Conservation (phyloP, 2,329 filamentous ascomycete genomes). For the Talaromyces amestolkiae region DNA sequence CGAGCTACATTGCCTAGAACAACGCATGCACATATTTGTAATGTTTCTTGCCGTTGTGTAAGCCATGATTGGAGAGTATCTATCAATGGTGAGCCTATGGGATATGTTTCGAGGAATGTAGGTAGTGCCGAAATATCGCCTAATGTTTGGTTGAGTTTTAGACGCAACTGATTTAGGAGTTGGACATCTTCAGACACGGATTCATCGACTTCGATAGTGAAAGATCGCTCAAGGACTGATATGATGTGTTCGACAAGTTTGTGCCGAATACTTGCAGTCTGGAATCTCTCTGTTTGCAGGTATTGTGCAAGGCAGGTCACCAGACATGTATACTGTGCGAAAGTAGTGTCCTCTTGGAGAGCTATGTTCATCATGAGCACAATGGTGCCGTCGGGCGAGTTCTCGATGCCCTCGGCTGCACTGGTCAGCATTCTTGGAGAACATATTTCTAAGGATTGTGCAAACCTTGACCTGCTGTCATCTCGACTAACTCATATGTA, state of each 20-base stretch:
- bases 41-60: slow-evolving; percentile 38
- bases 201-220: slow-evolving; percentile 27
- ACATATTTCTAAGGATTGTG: background rate
- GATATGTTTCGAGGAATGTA: slow-evolving; percentile 39
- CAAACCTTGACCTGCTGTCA: slow-evolving; percentile 41
- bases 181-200: slow-evolving; percentile 36
- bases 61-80: slow-evolving; percentile 43
- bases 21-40: slow-evolving; percentile 47
- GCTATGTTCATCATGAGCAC: slow-evolving; percentile 35
- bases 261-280: slow-evolving; percentile 35
- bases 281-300: slow-evolving; percentile 40
- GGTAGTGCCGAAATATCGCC: slow-evolving; percentile 42
- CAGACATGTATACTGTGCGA: slow-evolving; percentile 34
- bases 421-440: background rate
- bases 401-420: slow-evolving; percentile 35
- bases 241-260: slow-evolving; percentile 34
- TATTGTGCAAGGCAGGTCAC: slow-evolving; percentile 35
- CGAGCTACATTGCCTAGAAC: slow-evolving; percentile 50
- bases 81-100: slow-evolving; percentile 38
- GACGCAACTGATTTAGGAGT: slow-evolving; percentile 33
- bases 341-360: slow-evolving; percentile 26
- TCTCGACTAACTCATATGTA: slow-evolving; percentile 41
- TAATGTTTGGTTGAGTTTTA: slow-evolving; percentile 42
- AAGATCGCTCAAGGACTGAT: slow-evolving; percentile 33
- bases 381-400: slow-evolving; percentile 36